Evolutionary conservation across 805 yeast species (phyloP).

Genomic region (Yamadazyma kitorensis): DNA sequence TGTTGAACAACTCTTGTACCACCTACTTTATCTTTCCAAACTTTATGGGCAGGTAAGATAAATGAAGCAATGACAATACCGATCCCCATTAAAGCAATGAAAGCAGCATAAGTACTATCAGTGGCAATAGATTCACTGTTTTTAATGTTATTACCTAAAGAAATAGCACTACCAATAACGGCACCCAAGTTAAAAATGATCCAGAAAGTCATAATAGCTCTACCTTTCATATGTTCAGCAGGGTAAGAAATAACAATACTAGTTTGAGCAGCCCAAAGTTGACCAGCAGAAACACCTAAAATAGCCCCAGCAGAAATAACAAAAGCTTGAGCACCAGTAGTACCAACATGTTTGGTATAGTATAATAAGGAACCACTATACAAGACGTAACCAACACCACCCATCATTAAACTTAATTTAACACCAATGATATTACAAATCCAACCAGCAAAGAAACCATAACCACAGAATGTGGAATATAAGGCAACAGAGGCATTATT

Average conservation of each 20-base stretch:
- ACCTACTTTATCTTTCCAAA: slow-evolving; percentile 48
- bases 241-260: slow-evolving; percentile 58
- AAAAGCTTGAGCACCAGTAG: slow-evolving; percentile 51
- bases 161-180: slow-evolving; percentile 56
- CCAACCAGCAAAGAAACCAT: slow-evolving; percentile 58
- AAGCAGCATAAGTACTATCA: slow-evolving; percentile 54
- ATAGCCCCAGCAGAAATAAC: slow-evolving; percentile 56
- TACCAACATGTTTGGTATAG: slow-evolving; percentile 41
- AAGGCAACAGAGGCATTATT: slow-evolving; percentile 52
- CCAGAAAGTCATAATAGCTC: slow-evolving; percentile 56
- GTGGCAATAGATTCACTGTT: slow-evolving; percentile 34
- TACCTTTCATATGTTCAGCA: slow-evolving; percentile 50
- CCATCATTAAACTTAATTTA: slow-evolving; percentile 43
- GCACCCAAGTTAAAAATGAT: slow-evolving; percentile 60
- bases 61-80: slow-evolving; percentile 46
- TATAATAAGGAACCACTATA: slow-evolving; percentile 52
- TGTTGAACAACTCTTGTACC: slow-evolving; percentile 46
- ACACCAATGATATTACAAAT: slow-evolving; percentile 50
- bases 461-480: slow-evolving; percentile 52
- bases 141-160: slow-evolving; percentile 52
- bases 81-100: slow-evolving; percentile 47
- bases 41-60: slow-evolving; percentile 49
- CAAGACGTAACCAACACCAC: slow-evolving; percentile 55
- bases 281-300: slow-evolving; percentile 54
- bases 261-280: slow-evolving; percentile 61